Percentiles rank a stretch among this genome's conserved stretches.
phyloP scores from a whole-genome alignment of 1,284 basidiomycete genomes.

The Hypsizygus ulmarius region DNA sequence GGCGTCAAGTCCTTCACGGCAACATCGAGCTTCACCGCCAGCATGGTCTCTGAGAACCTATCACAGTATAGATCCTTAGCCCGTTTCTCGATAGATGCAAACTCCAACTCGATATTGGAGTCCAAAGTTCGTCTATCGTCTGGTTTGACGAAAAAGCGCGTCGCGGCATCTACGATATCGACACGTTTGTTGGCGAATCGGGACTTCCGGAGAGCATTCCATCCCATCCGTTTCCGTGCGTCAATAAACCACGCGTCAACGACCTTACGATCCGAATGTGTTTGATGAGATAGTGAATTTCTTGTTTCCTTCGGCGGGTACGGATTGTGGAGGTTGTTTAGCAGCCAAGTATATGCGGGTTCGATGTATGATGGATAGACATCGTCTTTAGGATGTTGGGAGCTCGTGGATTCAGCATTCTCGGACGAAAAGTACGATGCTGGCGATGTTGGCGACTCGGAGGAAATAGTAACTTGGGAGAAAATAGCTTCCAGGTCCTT shows the following conservation, averaged over 20 bases:
- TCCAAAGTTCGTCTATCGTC: conserved; percentile 23
- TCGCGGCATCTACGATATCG: conserved; percentile 40
- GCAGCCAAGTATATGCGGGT: conserved; percentile 42
- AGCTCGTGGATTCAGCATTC: no score
- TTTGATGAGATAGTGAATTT: conserved; percentile 23
- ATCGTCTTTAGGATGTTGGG: no score
- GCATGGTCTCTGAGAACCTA: conserved; percentile 23
- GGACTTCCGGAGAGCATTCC: conserved; percentile 41
- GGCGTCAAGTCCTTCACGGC: conserved; percentile 28
- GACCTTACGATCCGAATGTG: conserved; percentile 24
- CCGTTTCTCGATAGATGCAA: conserved; percentile 31
- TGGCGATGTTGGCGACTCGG: no score
- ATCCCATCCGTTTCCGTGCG: conserved; percentile 48
- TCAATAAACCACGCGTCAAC: conserved; percentile 50
- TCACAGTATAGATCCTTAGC: conserved; percentile 33
- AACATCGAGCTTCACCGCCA: conserved; percentile 27
- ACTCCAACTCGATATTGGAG: conserved; percentile 27
- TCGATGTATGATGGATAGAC: conserved; percentile 33
- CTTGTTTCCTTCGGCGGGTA: conserved; percentile 41
- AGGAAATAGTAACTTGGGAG: no score
- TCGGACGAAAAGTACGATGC: no score
- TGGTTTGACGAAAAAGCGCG: conserved; percentile 33
- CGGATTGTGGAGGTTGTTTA: conserved; percentile 47
- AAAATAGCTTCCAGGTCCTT: no score
- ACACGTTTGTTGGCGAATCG: conserved; percentile 37